These are phyloP conservation scores for Zalaria obscura DNA, from an alignment of 2,329 filamentous ascomycete species.

Conservation along the genomic window DNA sequence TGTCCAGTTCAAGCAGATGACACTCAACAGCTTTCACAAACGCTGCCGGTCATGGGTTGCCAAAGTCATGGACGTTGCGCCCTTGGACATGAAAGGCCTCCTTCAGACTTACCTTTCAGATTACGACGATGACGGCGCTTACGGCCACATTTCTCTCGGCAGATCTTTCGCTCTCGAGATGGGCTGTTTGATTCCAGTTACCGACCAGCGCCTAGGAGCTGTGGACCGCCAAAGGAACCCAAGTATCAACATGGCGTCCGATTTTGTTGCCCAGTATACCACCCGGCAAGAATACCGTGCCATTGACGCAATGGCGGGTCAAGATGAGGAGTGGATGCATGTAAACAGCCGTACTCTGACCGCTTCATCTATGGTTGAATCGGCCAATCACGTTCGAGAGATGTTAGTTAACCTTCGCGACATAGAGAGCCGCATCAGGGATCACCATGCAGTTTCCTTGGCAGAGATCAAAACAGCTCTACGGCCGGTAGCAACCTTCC, in stretches of 20 bases:
- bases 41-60: slow-evolving; percentile 71
- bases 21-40: slow-evolving; percentile 62
- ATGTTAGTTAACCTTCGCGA: slow-evolving; percentile 50
- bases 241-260: slow-evolving; percentile 80
- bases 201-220: slow-evolving; percentile 72
- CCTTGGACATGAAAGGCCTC: slow-evolving; percentile 85
- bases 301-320: slow-evolving; percentile 58
- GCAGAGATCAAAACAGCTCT: slow-evolving; percentile 68
- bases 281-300: slow-evolving; percentile 92
- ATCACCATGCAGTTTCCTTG: slow-evolving; percentile 55
- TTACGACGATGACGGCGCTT: slow-evolving; percentile 79
- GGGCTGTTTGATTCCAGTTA: slow-evolving; percentile 71
- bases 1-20: slow-evolving; percentile 66
- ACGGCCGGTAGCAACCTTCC: slow-evolving; percentile 67
- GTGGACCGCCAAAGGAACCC: slow-evolving; percentile 62
- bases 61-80: slow-evolving; percentile 67
- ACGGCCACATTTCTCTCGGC: slow-evolving; percentile 83
- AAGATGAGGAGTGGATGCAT: slow-evolving; percentile 41
- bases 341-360: neutral
- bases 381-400: slow-evolving; percentile 21
- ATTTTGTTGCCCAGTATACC: slow-evolving; percentile 94
- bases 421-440: slow-evolving; percentile 56
- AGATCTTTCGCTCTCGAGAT: slow-evolving; percentile 90
- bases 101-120: slow-evolving; percentile 94
- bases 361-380: neutral